A percentile compares a stretch with the other conserved stretches of the same genome.
These are phyloP conservation scores for Epithemia pelagica DNA, from an alignment of 108 stramenopile species.

Conservation along the genomic window DNA sequence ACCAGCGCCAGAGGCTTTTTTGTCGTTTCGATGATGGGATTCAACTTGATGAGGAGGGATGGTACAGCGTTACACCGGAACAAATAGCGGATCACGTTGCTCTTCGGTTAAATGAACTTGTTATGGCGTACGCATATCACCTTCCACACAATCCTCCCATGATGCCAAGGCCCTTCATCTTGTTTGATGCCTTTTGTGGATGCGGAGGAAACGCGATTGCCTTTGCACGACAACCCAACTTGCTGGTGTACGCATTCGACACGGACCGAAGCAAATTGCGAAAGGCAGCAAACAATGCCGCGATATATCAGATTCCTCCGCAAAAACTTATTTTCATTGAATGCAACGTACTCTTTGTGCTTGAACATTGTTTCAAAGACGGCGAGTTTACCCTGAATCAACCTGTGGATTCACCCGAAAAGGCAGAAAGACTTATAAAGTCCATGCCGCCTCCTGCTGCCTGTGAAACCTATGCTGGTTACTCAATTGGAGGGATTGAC, in stretches of 20 bases:
- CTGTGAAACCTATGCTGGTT: conserved; percentile 49
- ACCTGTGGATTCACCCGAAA: conserved; percentile 20
- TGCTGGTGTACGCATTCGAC: conserved; percentile 78
- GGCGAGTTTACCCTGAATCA: conserved; percentile 60
- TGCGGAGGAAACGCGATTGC: conserved; percentile 83
- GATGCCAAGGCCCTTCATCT: conserved; percentile 6
- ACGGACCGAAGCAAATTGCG: conserved; percentile 80
- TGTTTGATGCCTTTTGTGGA: conserved; percentile 80
- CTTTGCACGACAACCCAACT: conserved; percentile 29
- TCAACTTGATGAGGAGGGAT: conserved; percentile 61
- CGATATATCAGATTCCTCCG: conserved; percentile 78
- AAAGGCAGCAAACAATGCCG: conserved; percentile 90
- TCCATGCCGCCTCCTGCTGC: conserved; percentile 47
- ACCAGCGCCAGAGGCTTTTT: conserved; percentile 73
- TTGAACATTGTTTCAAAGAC: conserved; percentile 64
- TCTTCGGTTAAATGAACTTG: conserved; percentile 15
- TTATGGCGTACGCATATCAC: neutral
- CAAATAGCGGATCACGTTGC: conserved; percentile 72
- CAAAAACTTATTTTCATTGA: conserved; percentile 76
- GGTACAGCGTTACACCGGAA: conserved; percentile 82
- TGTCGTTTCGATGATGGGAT: conserved; percentile 68
- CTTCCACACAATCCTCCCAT: neutral
- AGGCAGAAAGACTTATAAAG: conserved; percentile 16
- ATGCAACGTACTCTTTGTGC: conserved; percentile 65
- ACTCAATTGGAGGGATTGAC: conserved; percentile 66